A percentile compares a stretch with the other conserved stretches of the same genome.
These are phyloP conservation scores for Cordyceps pruinosa DNA, from an alignment of 2,329 filamentous ascomycete species.

Conservation along the genomic window DNA sequence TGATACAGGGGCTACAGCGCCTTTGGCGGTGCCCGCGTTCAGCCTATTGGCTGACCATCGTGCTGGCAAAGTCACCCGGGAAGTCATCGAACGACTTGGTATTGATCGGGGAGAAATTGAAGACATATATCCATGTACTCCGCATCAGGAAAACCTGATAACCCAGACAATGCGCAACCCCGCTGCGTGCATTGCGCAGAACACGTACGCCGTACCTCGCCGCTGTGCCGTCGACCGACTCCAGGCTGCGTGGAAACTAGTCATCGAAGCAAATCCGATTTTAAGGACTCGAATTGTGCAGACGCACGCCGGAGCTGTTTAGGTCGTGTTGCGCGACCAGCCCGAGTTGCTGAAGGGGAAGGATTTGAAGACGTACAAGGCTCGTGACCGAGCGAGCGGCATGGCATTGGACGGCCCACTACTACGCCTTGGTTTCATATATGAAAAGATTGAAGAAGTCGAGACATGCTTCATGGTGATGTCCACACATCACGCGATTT, in stretches of 20 bases:
- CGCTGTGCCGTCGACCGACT: constrained; percentile 13
- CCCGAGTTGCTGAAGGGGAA: constrained; percentile 19
- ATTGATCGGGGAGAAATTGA: neutral
- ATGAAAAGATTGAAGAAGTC: neutral
- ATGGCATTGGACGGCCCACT: constrained; percentile 27
- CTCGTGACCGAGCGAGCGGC: neutral
- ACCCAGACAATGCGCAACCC: constrained; percentile 11
- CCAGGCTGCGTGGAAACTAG: constrained; percentile 28
- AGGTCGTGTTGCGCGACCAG: constrained; percentile 32
- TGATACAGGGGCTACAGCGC: neutral
- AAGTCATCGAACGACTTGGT: neutral
- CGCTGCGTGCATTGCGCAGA: constrained; percentile 15
- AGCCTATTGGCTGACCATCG: neutral
- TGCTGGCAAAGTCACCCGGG: neutral
- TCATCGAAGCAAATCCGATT: constrained; percentile 26
- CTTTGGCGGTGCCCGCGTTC: neutral
- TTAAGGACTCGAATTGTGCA: constrained; percentile 38
- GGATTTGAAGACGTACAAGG: neutral
- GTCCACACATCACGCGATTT: constrained; percentile 10
- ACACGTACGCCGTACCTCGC: constrained; percentile 15
- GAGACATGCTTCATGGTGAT: neutral
- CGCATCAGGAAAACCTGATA: constrained; percentile 11
- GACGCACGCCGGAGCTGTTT: constrained; percentile 28
- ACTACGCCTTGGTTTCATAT: constrained; percentile 27
- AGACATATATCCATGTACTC: constrained; percentile 13